Evolutionary conservation across 352 stramenopile genomes (phyloP).

Genomic region (Phytophthora citrophthora): DNA sequence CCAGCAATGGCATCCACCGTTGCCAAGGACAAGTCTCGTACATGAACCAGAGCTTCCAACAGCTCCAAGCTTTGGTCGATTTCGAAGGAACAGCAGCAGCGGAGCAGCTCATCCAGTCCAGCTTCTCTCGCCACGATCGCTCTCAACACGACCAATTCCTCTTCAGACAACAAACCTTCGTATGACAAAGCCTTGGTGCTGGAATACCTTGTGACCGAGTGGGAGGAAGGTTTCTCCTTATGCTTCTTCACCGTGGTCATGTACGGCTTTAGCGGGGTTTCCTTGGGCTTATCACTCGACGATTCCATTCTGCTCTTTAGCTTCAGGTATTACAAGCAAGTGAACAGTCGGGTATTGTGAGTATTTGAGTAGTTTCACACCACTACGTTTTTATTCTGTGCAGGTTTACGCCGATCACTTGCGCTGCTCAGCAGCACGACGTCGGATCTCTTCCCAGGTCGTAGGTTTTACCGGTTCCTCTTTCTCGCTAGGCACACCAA

Average conservation of each 20-base stretch:
- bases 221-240: slow-evolving; percentile 10
- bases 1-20: slow-evolving; percentile 64
- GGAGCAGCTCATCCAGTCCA: slow-evolving; percentile 57
- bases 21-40: slow-evolving; percentile 55
- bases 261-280: slow-evolving; percentile 19
- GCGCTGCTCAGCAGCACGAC: slow-evolving; percentile 50
- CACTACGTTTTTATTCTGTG: slow-evolving; percentile 3
- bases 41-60: slow-evolving; percentile 52
- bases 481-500: slow-evolving; percentile 30
- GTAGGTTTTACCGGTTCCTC: slow-evolving; percentile 47
- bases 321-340: background rate
- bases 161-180: slow-evolving; percentile 57
- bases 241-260: slow-evolving; percentile 12
- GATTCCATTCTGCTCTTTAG: slow-evolving; percentile 18
- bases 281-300: slow-evolving; percentile 3
- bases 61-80: slow-evolving; percentile 48
- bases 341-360: slow-evolving; percentile 15
- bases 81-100: slow-evolving; percentile 58
- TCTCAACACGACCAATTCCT: slow-evolving; percentile 70
- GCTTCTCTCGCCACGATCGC: slow-evolving; percentile 70
- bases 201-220: slow-evolving; percentile 9
- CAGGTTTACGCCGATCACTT: slow-evolving; percentile 45
- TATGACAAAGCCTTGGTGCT: slow-evolving; percentile 55
- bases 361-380: background rate
- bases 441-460: slow-evolving; percentile 83